Evolutionary conservation across 2,329 filamentous ascomycete genomes (phyloP), one percentile per base, ranked within the genome.

Genomic region (Fusarium camptoceras): DNA sequence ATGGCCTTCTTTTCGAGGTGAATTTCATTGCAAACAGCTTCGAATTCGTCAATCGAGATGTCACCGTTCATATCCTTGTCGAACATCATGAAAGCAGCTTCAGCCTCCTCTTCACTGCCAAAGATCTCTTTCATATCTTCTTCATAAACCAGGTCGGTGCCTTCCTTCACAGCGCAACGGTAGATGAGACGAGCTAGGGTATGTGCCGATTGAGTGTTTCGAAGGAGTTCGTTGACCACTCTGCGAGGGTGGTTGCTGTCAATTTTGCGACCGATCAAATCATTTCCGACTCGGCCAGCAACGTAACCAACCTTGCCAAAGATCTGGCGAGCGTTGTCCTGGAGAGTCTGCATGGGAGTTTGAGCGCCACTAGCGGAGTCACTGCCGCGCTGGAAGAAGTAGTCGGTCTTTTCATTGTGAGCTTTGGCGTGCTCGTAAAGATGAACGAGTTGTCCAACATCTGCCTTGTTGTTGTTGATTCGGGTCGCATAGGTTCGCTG

Each of bases 51-150:
- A 88, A 97, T 94, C 1, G 93, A 97, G 51, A 98, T 97, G 76
- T 98, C 95, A 6, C 94, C 95, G 70, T 98, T 98, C 83, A 98
- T 89, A 75, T 98, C 95, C 77, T 96, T 97, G 81, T 98, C 95
- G 73, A 98, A 98, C 84, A 98, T 94, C 73, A 86, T 85, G 75
- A 98, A 98, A 1, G 94, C 94, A 5, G 92, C 92, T 56, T 96
- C 92, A 1, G 94, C 93, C 77, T 98, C 95, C 16, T 98, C 94
- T 20, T 91, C 87, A 25, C 91, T 92, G 12, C 91, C 87, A 73
- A 97, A 98, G 1, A 93, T 94, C 14, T 87, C 83, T 66, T 89
- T 90, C 56, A 98, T 81, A 75, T 98, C 94, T 11, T 94, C 93
- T 0, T 91, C 85, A 22, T 89, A 87, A 8, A 98, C 90, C 0